Percentiles rank a stretch among this genome's conserved stretches.
Conservation (phyloP, 208 protist species). For the Plasmodiophora brassicae region DNA sequence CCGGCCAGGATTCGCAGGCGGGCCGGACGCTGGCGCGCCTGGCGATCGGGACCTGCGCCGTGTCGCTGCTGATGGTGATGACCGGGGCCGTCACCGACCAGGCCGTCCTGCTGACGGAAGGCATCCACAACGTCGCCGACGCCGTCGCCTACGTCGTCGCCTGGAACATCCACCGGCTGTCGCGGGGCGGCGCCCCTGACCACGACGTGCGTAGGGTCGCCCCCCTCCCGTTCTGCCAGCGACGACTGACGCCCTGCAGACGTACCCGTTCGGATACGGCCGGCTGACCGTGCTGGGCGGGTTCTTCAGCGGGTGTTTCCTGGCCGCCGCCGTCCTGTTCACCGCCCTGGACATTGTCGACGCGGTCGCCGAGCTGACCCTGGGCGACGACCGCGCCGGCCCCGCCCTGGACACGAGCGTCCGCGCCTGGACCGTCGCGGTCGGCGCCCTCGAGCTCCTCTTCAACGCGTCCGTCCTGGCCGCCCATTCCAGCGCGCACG, state of each 20-base stretch:
- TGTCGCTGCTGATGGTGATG: not conserved
- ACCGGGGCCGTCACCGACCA: not conserved
- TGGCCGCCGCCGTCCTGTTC: not conserved
- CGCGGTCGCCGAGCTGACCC: not conserved
- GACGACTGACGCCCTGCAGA: not conserved
- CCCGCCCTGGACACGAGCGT: not conserved
- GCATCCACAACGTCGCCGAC: not conserved
- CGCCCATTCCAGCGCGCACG: too few relatives aligned
- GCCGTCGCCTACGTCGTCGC: not conserved
- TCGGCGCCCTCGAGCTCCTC: not conserved
- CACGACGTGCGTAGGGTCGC: not conserved
- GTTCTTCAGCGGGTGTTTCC: slow-evolving; percentile 15
- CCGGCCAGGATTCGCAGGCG: too few relatives aligned
- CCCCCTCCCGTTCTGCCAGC: not conserved
- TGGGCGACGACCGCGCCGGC: not conserved
- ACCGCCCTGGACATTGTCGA: not conserved
- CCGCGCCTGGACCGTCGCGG: not conserved
- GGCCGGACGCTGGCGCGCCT: not conserved
- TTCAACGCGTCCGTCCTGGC: not conserved
- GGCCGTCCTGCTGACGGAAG: not conserved
- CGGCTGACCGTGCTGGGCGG: not conserved
- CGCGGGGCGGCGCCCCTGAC: not conserved
- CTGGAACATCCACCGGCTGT: not conserved
- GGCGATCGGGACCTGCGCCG: not conserved
- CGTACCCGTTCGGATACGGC: not conserved